Conservation (phyloP, 1,284 basidiomycete genomes). For the Ceratobasidium sp. region DNA sequence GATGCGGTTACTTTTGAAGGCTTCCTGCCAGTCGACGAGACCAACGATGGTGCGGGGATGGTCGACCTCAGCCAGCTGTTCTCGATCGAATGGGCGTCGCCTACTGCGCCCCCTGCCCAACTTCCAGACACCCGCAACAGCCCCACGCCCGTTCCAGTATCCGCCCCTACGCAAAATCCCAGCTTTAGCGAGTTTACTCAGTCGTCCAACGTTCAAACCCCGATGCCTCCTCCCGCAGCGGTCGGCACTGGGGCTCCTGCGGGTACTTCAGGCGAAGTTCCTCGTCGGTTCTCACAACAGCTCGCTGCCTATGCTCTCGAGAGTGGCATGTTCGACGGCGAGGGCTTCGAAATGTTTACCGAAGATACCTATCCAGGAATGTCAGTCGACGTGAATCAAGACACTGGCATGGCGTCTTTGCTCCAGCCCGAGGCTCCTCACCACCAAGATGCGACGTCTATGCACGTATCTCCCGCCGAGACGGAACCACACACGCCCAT, state of each 20-base stretch:
- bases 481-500: conserved; percentile 17
- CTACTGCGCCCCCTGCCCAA: background rate
- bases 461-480: conserved; percentile 17
- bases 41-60: conserved; percentile 3
- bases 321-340: conserved; percentile 26
- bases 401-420: conserved; percentile 1
- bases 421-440: background rate
- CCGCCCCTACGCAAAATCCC: background rate
- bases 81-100: conserved; percentile 30
- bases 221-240: background rate
- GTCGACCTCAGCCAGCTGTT: conserved; percentile 20
- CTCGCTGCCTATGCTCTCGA: conserved; percentile 27
- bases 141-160: background rate
- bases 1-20: conserved; percentile 30
- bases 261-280: background rate
- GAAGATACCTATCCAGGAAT: conserved; percentile 30
- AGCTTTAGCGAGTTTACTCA: conserved; percentile 16
- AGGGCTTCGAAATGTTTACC: conserved; percentile 21
- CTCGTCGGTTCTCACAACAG: conserved; percentile 28
- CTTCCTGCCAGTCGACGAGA: conserved; percentile 1
- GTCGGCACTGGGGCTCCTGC: background rate
- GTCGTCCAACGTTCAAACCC: background rate
- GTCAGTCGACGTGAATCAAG: conserved; percentile 17
- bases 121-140: background rate
- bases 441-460: conserved; percentile 13